Conservation (phyloP, 768 basidiomycete genomes). For the Serpula lacrymans region DNA sequence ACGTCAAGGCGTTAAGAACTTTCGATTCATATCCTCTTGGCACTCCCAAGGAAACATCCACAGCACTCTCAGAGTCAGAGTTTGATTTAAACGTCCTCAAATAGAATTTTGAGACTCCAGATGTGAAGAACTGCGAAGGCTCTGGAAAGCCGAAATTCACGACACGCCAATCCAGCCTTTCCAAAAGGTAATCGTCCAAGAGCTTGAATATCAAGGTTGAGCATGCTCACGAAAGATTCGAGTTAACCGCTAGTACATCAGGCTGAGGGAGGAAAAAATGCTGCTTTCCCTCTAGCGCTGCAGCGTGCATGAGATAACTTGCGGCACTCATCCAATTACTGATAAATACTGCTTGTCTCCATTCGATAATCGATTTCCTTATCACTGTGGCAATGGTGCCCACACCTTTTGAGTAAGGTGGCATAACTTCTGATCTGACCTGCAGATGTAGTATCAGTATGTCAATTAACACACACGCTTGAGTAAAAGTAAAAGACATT, state of each 20-base stretch:
- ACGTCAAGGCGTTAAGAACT: conserved; percentile 13
- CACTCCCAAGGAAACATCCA: conserved; percentile 21
- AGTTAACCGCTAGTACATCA: conserved; percentile 15
- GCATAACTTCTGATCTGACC: no score
- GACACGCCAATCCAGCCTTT: conserved; percentile 19
- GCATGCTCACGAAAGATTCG: conserved; percentile 16
- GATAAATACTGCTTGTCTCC: conserved; percentile 13
- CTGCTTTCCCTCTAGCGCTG: conserved; percentile 13
- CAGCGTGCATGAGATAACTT: conserved; percentile 14
- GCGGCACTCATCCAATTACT: conserved; percentile 17
- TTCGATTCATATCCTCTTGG: conserved; percentile 15
- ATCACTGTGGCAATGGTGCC: conserved; percentile 14
- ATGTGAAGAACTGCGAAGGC: conserved; percentile 13
- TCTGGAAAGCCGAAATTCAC: conserved; percentile 19
- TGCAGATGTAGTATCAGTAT: no score
- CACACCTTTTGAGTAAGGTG: conserved; percentile 14
- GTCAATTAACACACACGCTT: no score
- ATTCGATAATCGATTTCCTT: conserved; percentile 12
- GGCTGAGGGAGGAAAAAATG: conserved; percentile 11
- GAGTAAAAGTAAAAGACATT: no score
- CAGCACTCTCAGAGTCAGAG: conserved; percentile 13
- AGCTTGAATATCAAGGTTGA: background rate
- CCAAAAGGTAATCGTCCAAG: background rate
- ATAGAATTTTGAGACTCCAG: conserved; percentile 14
- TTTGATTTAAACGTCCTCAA: conserved; percentile 23